Conservation (phyloP, 106 monocot genomes). For the Apostasia shenzhenica region DNA sequence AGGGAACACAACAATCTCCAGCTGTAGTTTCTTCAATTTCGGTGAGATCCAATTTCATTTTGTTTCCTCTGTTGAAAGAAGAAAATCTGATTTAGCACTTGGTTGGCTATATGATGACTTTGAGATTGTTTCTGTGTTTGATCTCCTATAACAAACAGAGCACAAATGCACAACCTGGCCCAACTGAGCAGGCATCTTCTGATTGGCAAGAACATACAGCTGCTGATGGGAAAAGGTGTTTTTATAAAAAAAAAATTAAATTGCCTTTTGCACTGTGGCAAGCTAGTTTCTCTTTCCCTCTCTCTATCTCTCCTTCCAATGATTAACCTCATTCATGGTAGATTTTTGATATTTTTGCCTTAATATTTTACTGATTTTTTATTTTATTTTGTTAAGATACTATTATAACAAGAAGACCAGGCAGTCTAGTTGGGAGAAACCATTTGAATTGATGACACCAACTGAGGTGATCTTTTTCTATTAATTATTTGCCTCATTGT, state of each 20-base stretch:
- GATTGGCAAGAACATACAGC: constrained; percentile 95
- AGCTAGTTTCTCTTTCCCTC: background rate
- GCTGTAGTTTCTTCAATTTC: constrained; percentile 11
- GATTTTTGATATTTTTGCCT: background rate
- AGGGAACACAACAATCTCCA: constrained; percentile 26
- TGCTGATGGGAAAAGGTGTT: constrained; percentile 89
- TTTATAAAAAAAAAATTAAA: background rate
- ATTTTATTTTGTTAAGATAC: constrained; percentile 44
- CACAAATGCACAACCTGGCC: constrained; percentile 24
- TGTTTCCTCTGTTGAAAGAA: background rate
- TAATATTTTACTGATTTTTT: constrained; percentile 6
- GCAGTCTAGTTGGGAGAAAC: constrained; percentile 98
- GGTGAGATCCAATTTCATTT: constrained; percentile 24
- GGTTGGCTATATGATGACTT: background rate
- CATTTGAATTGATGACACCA: constrained; percentile 87
- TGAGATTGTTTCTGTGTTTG: background rate
- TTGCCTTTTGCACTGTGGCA: background rate
- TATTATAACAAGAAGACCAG: constrained; percentile 95
- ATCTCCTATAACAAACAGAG: constrained; percentile 13
- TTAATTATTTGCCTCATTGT: background rate
- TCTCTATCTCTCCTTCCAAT: background rate
- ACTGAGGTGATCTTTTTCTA: constrained; percentile 45
- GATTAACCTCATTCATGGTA: background rate
- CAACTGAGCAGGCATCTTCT: constrained; percentile 37
- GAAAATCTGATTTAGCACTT: background rate